Percentiles rank a stretch among this genome's conserved stretches.
Evolutionary conservation across 2,329 filamentous ascomycete genomes (phyloP).

Genomic region (Neophaeococcomyces aloes): DNA sequence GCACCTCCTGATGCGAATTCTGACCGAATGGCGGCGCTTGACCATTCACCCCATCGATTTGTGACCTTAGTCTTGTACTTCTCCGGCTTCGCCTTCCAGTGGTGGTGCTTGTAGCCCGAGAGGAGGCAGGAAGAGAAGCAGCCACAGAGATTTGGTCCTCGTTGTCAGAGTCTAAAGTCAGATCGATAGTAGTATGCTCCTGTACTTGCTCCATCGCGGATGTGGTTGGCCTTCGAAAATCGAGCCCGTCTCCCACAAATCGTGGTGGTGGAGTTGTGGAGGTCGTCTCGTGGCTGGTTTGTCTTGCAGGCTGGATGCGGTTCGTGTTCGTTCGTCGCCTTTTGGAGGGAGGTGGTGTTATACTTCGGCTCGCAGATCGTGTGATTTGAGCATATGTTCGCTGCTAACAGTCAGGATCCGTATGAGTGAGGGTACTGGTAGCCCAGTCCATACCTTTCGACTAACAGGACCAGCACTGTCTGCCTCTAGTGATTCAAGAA

Average conservation of each 20-base stretch:
- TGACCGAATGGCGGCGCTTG: neutral
- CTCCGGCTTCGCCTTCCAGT: no score
- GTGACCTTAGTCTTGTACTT: neutral
- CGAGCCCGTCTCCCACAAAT: constrained; percentile 44
- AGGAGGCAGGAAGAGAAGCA: neutral
- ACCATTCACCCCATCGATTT: no score
- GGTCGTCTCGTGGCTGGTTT: constrained; percentile 11
- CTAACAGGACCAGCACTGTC: constrained; percentile 7
- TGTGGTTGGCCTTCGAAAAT: constrained; percentile 43
- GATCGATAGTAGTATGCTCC: constrained; percentile 18
- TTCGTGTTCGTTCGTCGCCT: constrained; percentile 16
- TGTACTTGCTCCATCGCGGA: constrained; percentile 24
- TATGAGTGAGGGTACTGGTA: neutral
- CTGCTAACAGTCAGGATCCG: constrained; percentile 9
- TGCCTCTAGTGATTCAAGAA: constrained; percentile 3
- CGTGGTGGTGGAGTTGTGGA: constrained; percentile 24
- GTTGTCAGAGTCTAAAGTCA: constrained; percentile 28
- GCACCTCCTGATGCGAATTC: neutral
- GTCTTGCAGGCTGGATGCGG: constrained; percentile 17
- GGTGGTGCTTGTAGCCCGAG: neutral
- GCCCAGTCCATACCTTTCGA: constrained; percentile 13
- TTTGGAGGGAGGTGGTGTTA: constrained; percentile 20
- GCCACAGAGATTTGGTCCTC: neutral
- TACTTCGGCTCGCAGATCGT: constrained; percentile 18
- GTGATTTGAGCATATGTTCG: constrained; percentile 20